phyloP scores from a whole-genome alignment of 83 land plant genomes.

The Picea engelmannii region DNA sequence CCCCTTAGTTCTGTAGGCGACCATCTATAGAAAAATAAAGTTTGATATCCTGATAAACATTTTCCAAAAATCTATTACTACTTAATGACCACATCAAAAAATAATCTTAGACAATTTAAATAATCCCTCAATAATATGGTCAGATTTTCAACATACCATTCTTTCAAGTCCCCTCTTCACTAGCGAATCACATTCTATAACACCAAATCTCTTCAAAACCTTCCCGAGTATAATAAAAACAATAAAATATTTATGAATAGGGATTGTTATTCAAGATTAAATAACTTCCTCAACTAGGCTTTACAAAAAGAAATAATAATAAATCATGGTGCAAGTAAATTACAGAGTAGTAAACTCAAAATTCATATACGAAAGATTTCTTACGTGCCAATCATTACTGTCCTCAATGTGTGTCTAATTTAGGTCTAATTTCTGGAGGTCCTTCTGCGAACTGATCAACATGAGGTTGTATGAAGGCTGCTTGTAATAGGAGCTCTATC shows the following conservation, averaged over 20 bases:
- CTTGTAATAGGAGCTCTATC: conserved; percentile 72
- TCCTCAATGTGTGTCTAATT: conserved; percentile 68
- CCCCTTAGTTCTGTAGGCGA: background rate
- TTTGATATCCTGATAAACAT: background rate
- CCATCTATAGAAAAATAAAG: no score
- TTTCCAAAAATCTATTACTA: background rate
- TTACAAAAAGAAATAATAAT: background rate
- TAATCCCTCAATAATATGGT: background rate
- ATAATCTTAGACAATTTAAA: background rate
- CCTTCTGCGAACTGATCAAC: conserved; percentile 68
- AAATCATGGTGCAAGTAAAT: background rate
- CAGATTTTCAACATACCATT: conserved; percentile 52
- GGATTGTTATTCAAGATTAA: background rate
- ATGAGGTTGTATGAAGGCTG: conserved; percentile 83
- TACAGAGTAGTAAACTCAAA: background rate
- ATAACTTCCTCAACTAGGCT: background rate
- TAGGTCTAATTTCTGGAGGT: conserved; percentile 84
- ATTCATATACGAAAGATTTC: background rate
- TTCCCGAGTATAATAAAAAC: conserved; percentile 27
- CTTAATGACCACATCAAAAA: background rate
- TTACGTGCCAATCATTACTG: conserved; percentile 29
- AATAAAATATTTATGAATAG: background rate
- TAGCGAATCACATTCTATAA: conserved; percentile 90
- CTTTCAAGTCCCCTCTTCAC: conserved; percentile 76
- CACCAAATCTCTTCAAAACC: conserved; percentile 56